Conservation (phyloP, 768 basidiomycete species). For the Mycena galericulata region DNA sequence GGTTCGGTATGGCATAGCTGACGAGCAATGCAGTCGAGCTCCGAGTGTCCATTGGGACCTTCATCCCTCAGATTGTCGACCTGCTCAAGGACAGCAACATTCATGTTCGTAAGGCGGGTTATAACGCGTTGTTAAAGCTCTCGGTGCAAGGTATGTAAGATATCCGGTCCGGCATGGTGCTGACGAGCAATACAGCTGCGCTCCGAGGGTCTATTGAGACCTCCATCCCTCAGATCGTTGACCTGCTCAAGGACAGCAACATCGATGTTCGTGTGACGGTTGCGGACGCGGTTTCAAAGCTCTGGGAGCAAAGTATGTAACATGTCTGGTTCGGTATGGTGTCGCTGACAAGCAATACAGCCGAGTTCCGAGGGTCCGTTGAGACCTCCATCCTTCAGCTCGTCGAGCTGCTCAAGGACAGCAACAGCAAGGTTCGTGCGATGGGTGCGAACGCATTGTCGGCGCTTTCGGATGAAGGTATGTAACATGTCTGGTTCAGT, state of each 20-base stretch:
- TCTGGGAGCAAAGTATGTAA: slow-evolving; percentile 2
- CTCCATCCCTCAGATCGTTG: no score
- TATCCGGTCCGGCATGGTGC: background rate
- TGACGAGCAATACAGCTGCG: slow-evolving; percentile 1
- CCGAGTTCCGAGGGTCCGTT: slow-evolving; percentile 1
- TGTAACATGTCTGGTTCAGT: no score
- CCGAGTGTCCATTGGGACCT: background rate
- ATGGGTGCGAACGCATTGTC: background rate
- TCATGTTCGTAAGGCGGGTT: background rate
- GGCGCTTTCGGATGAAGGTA: background rate
- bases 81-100: no score
- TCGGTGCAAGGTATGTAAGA: slow-evolving; percentile 5
- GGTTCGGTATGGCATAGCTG: background rate
- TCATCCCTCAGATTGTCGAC: background rate
- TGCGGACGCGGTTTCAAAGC: background rate
- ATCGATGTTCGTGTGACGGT: background rate
- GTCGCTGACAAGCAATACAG: background rate
- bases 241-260: no score
- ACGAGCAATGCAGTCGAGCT: slow-evolving; percentile 7
- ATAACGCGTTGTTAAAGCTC: background rate
- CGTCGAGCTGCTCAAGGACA: no score
- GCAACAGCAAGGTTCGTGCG: background rate
- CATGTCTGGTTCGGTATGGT: background rate
- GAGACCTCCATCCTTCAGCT: background rate
- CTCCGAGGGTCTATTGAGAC: background rate